Evolutionary conservation across 2,329 filamentous ascomycete genomes (phyloP), one percentile per base, ranked within the genome.

Genomic region (Kalmusia sp.): DNA sequence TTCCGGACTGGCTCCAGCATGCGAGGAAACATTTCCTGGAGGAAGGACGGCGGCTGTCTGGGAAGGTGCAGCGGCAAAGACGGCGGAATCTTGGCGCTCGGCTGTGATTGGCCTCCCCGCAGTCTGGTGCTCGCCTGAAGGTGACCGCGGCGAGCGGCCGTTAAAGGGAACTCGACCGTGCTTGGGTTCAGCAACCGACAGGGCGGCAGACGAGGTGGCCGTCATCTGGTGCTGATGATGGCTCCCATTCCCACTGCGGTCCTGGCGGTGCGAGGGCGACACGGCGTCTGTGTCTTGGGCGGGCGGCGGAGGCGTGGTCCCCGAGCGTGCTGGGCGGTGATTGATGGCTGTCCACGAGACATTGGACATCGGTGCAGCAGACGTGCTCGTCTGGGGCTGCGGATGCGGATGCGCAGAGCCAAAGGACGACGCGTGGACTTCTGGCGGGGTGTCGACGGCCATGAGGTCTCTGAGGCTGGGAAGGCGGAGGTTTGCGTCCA

Each of bases 301-400:
- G 14, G n/a, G 24, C 28, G 44, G 24, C 28, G 44, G 33, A 37
- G 44, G 37, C 22, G 25, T 30, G 15, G 39, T n/a, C 19, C 15
- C 39, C 17, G 33, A 30, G 28, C 6, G 19, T 21, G 37, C 33
- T 30, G n/a, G 22, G 7, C 22, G 44, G 44, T 47, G 44, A 28
- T 47, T 47, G 44, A 47, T 47, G 33, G 44, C 22, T 6, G 44
- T 47, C 44, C 44, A 45, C 28, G 41, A 38, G 44, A 22, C 44
- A 21, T 19, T 38, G 7, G 22, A 25, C 33, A 24, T 15, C n/a
- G 33, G 8, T 21, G 27, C 27, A 28, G n/a, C n/a, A n/a, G n/a
- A n/a, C n/a, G n/a, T n/a, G n/a, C n/a, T n/a, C n/a, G n/a, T n/a
- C n/a, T n/a, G n/a, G n/a, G n/a, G n/a, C n/a, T n/a, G n/a, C n/a